phyloP scores from a whole-genome alignment of 305 asterid genomes.

The Caryopteris hybrid region DNA sequence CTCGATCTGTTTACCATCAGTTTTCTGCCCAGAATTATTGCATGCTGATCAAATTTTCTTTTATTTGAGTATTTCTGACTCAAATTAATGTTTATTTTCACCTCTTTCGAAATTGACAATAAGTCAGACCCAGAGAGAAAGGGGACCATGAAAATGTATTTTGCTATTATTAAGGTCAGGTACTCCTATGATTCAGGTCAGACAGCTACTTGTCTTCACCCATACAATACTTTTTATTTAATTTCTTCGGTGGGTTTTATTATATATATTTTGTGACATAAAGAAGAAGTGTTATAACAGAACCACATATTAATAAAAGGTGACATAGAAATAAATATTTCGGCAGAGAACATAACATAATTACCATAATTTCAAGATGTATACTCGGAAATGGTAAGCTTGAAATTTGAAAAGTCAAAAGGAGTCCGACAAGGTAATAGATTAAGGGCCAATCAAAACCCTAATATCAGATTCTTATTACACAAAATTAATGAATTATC shows the following conservation, averaged over 20 bases:
- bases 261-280: too few species aligned
- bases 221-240: not conserved
- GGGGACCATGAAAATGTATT: constrained; percentile 22
- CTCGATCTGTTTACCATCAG: too few species aligned
- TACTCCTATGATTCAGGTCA: constrained; percentile 12
- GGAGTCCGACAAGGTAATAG: not conserved
- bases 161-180: constrained; percentile 12
- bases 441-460: not conserved
- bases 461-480: too few species aligned
- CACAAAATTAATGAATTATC: too few species aligned
- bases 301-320: too few species aligned
- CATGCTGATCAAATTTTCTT: too few species aligned
- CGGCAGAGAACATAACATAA: too few species aligned
- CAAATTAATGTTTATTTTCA: not conserved
- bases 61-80: not conserved
- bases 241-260: too few species aligned
- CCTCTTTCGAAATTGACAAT: constrained; percentile 4
- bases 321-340: too few species aligned
- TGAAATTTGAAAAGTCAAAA: not conserved
- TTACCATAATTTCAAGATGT: too few species aligned
- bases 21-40: too few species aligned
- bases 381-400: constrained; percentile 1
- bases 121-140: constrained; percentile 5
- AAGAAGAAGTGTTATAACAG: too few species aligned
- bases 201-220: constrained; percentile 7